phyloP scores from a whole-genome alignment of 139 green algal genomes.

The Picochlorum sp. region DNA sequence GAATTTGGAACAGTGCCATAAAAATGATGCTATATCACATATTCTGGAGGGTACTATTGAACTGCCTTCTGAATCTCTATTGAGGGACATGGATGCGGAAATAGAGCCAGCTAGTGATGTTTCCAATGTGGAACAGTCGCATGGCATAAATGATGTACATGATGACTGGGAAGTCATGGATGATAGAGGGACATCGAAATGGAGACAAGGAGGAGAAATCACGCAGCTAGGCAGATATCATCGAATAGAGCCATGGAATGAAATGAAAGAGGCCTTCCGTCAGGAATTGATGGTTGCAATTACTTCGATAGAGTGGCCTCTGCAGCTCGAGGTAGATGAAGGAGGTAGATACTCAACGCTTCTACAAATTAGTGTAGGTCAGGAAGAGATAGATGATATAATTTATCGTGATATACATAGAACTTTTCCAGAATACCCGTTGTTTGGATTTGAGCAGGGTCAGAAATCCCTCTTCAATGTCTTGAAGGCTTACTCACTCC shows the following conservation, averaged over 20 bases:
- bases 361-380: slow-evolving; percentile 59
- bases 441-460: slow-evolving; percentile 60
- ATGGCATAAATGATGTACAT: background rate
- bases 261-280: background rate
- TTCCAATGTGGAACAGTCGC: background rate
- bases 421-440: slow-evolving; percentile 87
- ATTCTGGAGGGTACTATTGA: too few relatives aligned
- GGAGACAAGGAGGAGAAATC: slow-evolving; percentile 10
- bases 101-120: background rate
- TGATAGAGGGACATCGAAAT: background rate
- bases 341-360: slow-evolving; percentile 53
- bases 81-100: too few relatives aligned
- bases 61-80: too few relatives aligned
- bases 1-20: too few relatives aligned
- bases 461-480: slow-evolving; percentile 73
- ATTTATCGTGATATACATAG: slow-evolving; percentile 85
- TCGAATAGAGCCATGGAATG: background rate
- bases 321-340: slow-evolving; percentile 19
- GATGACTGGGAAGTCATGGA: slow-evolving; percentile 16
- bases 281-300: slow-evolving; percentile 46
- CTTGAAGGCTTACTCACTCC: slow-evolving; percentile 82
- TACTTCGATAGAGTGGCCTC: slow-evolving; percentile 45
- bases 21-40: too few relatives aligned
- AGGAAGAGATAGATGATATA: slow-evolving; percentile 76
- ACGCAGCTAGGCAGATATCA: background rate